Percentiles rank a stretch among this genome's conserved stretches.
Evolutionary conservation across 352 stramenopile species (phyloP).

Genomic region (Globisporangium cederbergense): DNA sequence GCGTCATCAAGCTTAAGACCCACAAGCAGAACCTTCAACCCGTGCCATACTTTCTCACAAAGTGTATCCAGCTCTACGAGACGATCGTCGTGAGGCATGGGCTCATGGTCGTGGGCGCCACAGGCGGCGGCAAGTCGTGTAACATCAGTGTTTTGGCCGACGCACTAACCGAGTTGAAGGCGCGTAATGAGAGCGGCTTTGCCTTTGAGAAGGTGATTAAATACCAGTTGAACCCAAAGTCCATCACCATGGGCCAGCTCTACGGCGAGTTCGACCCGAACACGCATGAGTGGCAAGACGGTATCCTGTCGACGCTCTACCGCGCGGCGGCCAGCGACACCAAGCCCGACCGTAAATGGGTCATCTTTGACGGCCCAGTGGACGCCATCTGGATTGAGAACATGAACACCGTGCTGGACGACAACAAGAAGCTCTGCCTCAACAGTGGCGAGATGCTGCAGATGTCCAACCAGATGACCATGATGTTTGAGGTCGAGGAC

Average conservation of each 20-base stretch:
- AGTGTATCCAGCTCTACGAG: conserved; percentile 95
- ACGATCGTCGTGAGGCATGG: conserved; percentile 93
- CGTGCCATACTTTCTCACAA: conserved; percentile 91
- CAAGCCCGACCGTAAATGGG: conserved; percentile 91
- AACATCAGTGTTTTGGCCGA: conserved; percentile 91
- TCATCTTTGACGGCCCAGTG: conserved; percentile 94
- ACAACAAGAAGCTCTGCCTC: conserved; percentile 95
- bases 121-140: conserved; percentile 87
- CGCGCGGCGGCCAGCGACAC: conserved; percentile 84
- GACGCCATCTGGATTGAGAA: conserved; percentile 97
- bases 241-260: conserved; percentile 93
- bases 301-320: conserved; percentile 94
- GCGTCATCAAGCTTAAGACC: conserved; percentile 89
- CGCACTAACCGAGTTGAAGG: conserved; percentile 85
- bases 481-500: conserved; percentile 98
- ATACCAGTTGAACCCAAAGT: conserved; percentile 94
- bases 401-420: conserved; percentile 96
- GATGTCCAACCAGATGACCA: conserved; percentile 95
- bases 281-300: conserved; percentile 95
- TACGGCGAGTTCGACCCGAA: conserved; percentile 94
- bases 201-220: conserved; percentile 88
- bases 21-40: conserved; percentile 82
- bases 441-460: conserved; percentile 94
- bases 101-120: conserved; percentile 94
- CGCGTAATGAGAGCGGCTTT: conserved; percentile 70